These are phyloP conservation scores for Cardamine resedifolia DNA, from an alignment of 345 rosid species.

Conservation along the genomic window DNA sequence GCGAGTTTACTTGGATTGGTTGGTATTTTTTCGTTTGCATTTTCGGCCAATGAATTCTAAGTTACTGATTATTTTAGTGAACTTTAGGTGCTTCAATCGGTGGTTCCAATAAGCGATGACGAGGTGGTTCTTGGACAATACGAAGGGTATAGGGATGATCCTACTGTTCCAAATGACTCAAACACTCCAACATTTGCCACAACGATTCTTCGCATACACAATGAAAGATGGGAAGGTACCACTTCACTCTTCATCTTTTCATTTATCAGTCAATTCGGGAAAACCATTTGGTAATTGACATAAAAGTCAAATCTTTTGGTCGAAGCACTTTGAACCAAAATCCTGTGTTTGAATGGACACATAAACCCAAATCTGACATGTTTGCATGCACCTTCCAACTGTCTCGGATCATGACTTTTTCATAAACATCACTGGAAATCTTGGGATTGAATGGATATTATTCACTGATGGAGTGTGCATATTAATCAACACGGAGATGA, in stretches of 20 bases:
- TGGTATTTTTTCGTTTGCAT: conserved; percentile 9
- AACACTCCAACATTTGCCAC: conserved; percentile 97
- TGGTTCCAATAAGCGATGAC: conserved; percentile 82
- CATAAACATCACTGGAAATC: neutral
- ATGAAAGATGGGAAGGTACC: conserved; percentile 99
- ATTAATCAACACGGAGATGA: neutral
- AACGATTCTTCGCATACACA: conserved; percentile 74
- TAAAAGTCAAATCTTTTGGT: neutral
- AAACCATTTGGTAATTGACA: neutral
- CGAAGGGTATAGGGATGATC: conserved; percentile 84
- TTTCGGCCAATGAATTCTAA: conserved; percentile 1
- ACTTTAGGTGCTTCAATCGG: conserved; percentile 88
- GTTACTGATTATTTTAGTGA: conserved; percentile 27
- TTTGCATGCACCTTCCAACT: neutral
- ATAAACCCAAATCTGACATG: neutral
- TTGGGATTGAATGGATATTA: neutral
- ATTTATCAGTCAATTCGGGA: conserved; percentile 43
- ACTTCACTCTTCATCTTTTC: neutral
- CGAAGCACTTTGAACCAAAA: neutral
- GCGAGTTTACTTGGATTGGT: neutral
- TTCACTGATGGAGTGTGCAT: neutral
- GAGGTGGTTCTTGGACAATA: conserved; percentile 98
- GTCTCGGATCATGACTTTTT: neutral
- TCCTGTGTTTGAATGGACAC: neutral
- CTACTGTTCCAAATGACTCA: conserved; percentile 89